Conservation (phyloP, 2,329 filamentous ascomycete genomes). For the Paracorniculantispora psalliotae region DNA sequence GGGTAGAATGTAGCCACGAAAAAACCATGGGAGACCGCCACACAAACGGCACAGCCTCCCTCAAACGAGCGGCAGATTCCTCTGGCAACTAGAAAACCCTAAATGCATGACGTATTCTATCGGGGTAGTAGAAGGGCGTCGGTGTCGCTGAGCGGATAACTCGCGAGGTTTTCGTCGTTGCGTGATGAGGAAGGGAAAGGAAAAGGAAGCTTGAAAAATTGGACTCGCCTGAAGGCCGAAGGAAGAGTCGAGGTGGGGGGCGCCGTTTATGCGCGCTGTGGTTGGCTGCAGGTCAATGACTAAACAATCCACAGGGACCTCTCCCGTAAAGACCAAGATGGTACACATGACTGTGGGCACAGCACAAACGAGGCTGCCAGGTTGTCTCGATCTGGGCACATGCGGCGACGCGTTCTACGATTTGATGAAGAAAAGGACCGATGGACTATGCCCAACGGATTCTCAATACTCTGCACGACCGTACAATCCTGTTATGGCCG, state of each 20-base stretch:
- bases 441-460: too few relatives aligned
- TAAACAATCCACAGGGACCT: too few relatives aligned
- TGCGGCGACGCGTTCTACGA: too few relatives aligned
- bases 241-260: background rate
- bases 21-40: conserved; percentile 42
- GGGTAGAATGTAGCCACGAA: conserved; percentile 33
- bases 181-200: conserved; percentile 23
- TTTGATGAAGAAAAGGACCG: too few relatives aligned
- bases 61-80: conserved; percentile 39
- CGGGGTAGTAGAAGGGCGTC: conserved; percentile 13
- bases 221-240: background rate
- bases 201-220: conserved; percentile 10
- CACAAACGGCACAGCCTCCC: conserved; percentile 35
- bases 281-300: too few relatives aligned
- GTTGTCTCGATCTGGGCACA: too few relatives aligned
- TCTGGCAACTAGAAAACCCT: conserved; percentile 30
- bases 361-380: too few relatives aligned
- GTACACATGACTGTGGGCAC: too few relatives aligned
- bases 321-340: too few relatives aligned
- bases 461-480: too few relatives aligned
- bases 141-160: conserved; percentile 15
- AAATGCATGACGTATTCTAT: conserved; percentile 21
- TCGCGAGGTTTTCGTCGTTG: conserved; percentile 26
- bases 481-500: too few relatives aligned
- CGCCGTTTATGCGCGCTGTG: background rate